phyloP scores from a whole-genome alignment of 2,329 filamentous ascomycete genomes.

The Fusarium buxicola region DNA sequence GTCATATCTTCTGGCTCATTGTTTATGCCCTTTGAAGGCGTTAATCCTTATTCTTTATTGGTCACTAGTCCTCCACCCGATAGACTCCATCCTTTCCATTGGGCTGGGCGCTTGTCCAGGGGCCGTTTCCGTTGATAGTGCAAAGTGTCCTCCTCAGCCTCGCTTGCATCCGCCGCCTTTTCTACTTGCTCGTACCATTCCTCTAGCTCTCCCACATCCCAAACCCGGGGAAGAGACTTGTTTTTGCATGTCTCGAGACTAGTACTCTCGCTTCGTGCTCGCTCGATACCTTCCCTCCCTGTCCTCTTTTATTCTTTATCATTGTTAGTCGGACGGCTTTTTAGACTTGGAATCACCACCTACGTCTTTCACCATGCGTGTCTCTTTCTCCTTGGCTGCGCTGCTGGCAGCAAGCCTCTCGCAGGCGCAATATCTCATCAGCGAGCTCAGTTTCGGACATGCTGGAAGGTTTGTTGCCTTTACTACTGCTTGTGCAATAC shows the following conservation, averaged over 20 bases:
- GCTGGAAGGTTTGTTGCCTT: constrained; percentile 64
- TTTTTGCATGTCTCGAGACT: constrained; percentile 13
- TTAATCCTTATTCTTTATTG: neutral
- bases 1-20: neutral
- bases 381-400: constrained; percentile 53
- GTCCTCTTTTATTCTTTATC: constrained; percentile 20
- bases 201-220: constrained; percentile 12
- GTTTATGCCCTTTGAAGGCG: neutral
- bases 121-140: constrained; percentile 33
- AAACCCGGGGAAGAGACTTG: constrained; percentile 18
- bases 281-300: constrained; percentile 18
- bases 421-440: constrained; percentile 75
- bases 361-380: constrained; percentile 57
- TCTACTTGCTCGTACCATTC: constrained; percentile 20
- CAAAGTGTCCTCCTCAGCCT: constrained; percentile 49
- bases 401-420: constrained; percentile 61
- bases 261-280: constrained; percentile 6
- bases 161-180: constrained; percentile 38
- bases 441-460: constrained; percentile 82
- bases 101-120: constrained; percentile 31
- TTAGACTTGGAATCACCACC: constrained; percentile 21
- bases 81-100: constrained; percentile 11
- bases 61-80: constrained; percentile 10
- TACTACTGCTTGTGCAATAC: constrained; percentile 3
- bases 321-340: neutral